phyloP scores from a whole-genome alignment of 352 stramenopile genomes.

The Phytophthora fragariaefolia region DNA sequence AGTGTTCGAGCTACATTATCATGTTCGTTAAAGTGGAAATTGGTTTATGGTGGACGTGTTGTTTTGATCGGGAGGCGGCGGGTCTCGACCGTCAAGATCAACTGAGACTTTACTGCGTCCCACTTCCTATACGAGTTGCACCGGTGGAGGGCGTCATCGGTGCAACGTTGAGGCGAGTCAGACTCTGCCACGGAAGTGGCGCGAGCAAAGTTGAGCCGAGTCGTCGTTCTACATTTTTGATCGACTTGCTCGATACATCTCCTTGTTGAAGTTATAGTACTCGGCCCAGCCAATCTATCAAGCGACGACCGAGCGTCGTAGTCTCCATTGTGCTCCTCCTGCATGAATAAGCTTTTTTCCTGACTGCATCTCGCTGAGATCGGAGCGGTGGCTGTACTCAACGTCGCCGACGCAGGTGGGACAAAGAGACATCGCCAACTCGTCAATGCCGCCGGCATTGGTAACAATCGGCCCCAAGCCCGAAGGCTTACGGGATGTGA shows the following conservation, averaged over 20 bases:
- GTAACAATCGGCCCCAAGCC: neutral
- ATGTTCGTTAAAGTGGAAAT: no score
- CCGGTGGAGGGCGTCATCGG: neutral
- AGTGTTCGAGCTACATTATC: no score
- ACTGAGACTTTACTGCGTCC: neutral
- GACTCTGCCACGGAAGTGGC: no score
- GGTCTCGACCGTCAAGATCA: neutral
- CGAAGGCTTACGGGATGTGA: neutral
- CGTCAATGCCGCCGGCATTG: neutral
- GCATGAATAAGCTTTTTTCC: conserved; percentile 13
- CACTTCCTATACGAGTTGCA: conserved; percentile 3
- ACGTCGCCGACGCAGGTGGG: neutral
- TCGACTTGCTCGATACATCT: no score
- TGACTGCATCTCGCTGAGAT: neutral
- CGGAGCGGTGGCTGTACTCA: conserved; percentile 3
- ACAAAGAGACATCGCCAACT: neutral
- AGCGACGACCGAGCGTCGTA: neutral
- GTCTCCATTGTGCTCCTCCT: neutral
- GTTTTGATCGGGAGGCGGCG: no score
- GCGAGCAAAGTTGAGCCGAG: no score
- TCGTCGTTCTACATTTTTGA: no score
- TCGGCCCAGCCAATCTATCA: neutral
- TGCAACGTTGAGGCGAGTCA: neutral
- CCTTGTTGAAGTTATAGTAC: no score
- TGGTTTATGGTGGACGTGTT: no score